A percentile compares a stretch with the other conserved stretches of the same genome.
Evolutionary conservation across 371 early-diverging fungal genomes (phyloP).

Genomic region (Saksenaea oblongispora): DNA sequence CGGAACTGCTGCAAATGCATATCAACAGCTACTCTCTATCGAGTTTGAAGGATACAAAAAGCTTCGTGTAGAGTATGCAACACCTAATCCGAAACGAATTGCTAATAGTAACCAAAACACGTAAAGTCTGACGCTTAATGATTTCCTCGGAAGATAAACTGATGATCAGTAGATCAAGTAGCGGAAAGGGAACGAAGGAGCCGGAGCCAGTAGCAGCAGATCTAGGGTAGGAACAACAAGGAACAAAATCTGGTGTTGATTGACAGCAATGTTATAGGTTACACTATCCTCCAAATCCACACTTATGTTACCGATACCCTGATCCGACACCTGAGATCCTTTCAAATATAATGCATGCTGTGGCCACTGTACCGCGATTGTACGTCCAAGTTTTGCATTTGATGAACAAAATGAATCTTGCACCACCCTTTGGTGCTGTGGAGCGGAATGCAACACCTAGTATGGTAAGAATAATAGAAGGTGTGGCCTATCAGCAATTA

Average conservation of each 20-base stretch:
- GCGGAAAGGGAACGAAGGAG: background rate
- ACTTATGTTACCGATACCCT: conserved; percentile 54
- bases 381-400: conserved; percentile 69
- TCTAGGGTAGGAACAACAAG: conserved; percentile 23
- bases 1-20: conserved; percentile 33
- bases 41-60: conserved; percentile 31
- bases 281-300: conserved; percentile 52
- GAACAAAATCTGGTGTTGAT: background rate
- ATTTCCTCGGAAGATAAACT: background rate
- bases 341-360: conserved; percentile 51
- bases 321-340: conserved; percentile 55
- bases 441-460: conserved; percentile 31
- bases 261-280: conserved; percentile 19
- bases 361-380: conserved; percentile 54
- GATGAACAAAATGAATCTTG: conserved; percentile 74
- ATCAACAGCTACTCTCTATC: conserved; percentile 26
- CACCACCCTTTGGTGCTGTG: conserved; percentile 62
- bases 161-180: background rate
- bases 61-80: conserved; percentile 51
- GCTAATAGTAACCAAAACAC: conserved; percentile 6
- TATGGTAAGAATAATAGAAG: conserved; percentile 24
- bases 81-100: conserved; percentile 31
- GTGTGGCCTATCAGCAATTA: background rate
- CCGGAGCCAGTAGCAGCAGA: conserved; percentile 30
- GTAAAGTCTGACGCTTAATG: background rate